Base-by-base conservation (phyloP, 2,329 filamentous ascomycete genomes). In the Cladosporium sp. region DNA sequence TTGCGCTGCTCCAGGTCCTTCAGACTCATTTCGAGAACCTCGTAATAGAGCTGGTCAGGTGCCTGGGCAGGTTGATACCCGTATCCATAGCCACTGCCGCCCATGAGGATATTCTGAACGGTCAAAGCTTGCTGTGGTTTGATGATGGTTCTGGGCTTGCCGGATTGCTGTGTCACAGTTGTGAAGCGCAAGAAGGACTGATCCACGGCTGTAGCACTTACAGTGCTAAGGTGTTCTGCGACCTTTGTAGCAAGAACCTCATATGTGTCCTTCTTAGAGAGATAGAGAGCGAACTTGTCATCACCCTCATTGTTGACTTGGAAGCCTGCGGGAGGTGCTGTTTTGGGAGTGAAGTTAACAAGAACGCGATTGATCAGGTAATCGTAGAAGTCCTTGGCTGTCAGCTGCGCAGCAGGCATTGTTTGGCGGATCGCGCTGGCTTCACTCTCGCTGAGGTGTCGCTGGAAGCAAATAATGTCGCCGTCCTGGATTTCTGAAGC, bases 401-500 rank as follows among this genome's bases (percentile, higher is more conserved):
- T 65, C 3, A 71, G 55, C 42, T 63, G 65, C 3, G 67, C 68
- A 4, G 65, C 64, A 1, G 69, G 69, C 22, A 67, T 68, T 14
- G 58, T 68, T 50, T 70, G 65, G 38, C 61, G 59, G 17, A 71
- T 59, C 15, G 66, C 65, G 9, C 49, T 57, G 1, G 59, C 59
- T 51, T 72, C 69, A 2, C 60, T 58, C 19, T 82, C 80, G 25
- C 73, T 74, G 37, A 84, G 75, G 25, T 82, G 78, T 60, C 84
- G 84, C 72, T 99, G 94, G 76, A 97, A 97, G 70, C 92, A 96
- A 59, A 99, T 86, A 65, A 99, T 96, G 70, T 99, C 94, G 51
- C 94, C 94, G 68, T 99, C 93, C 72, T 97, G 93, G 22, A 99
- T 88, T 73, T 99, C 95, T 1, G 94, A 94, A 60, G 90, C 87